phyloP scores from a whole-genome alignment of 768 basidiomycete species.

The Leccinum pellstonianum region DNA sequence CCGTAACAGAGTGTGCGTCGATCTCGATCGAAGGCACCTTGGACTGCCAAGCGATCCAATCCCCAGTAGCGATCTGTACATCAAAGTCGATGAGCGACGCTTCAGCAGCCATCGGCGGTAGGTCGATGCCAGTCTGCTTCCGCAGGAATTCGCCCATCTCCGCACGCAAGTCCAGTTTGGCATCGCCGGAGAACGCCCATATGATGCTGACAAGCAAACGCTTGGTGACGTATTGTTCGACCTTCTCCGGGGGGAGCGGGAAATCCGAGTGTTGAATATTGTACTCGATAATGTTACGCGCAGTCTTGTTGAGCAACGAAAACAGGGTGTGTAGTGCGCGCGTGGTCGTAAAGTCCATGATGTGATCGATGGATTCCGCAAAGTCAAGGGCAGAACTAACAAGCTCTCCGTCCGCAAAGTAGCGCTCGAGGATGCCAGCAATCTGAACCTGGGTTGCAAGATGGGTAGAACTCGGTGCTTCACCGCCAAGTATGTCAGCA shows the following conservation, averaged over 20 bases:
- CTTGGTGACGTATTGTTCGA: conserved; percentile 90
- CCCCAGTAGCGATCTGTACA: conserved; percentile 79
- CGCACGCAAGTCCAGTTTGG: conserved; percentile 85
- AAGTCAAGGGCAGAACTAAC: conserved; percentile 76
- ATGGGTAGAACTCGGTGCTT: conserved; percentile 57
- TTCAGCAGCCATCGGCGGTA: conserved; percentile 73
- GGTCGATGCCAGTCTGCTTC: conserved; percentile 83
- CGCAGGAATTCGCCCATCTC: conserved; percentile 87
- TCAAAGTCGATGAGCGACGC: conserved; percentile 94
- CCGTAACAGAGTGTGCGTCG: conserved; percentile 93
- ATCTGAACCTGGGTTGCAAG: conserved; percentile 76
- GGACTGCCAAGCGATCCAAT: conserved; percentile 91
- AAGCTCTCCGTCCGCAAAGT: conserved; percentile 80
- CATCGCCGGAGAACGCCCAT: conserved; percentile 98
- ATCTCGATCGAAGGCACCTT: conserved; percentile 95
- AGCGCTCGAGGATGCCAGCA: conserved; percentile 71
- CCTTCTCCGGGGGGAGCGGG: conserved; percentile 76
- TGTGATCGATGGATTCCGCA: conserved; percentile 88
- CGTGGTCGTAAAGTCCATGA: conserved; percentile 96
- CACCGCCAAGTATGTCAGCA: conserved; percentile 41
- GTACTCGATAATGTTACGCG: conserved; percentile 91
- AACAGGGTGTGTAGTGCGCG: conserved; percentile 95
- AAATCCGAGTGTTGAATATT: conserved; percentile 95
- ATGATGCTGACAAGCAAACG: conserved; percentile 88
- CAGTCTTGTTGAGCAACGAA: conserved; percentile 95